Base-by-base conservation (phyloP, 441 rosid genomes). In the Daphne laureola region DNA sequence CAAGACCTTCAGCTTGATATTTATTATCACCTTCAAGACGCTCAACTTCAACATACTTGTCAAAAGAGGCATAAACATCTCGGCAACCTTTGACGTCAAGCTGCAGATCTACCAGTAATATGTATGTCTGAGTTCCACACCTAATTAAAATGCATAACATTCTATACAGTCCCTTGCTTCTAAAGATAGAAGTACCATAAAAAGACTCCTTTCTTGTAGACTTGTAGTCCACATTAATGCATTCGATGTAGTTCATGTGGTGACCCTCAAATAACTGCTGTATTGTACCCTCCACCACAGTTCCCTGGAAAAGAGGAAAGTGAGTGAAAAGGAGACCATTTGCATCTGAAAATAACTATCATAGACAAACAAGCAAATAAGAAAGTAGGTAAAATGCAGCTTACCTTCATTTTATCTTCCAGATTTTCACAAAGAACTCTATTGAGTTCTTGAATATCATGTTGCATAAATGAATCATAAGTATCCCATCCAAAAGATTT, bases 401-500 rank as follows among this genome's bases (percentile, higher is more conserved):
- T 48, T 73, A 79, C 84, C 85, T 78, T 85, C 85, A 84, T 84
- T 60, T 81, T 84, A 67, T 84, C 91, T 67, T 84, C 91, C 56
- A 84, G 87, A 63, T 84, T 84, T 69, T 84, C 87, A 42, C 76
- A 67, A 16, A 84, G 87, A 73, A 84, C 91, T 69, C 91, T 76
- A 53, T 84, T 81, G 64, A 84, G 87, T 72, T 84, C 91, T 78
- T 84, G 91, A 43, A 84, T 87, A 75, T 84, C 91, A 67, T 84
- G 91, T 71, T 84, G 91, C 87, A 84, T 70, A 66, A 84, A 84
- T 43, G 91, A 84, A 66, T 84, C 87, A 71, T 79, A 73, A 18
- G 91, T 73, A 61, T 84, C 91, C 91, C 91, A 84, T 55, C 91
- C 91, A 75, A 84, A 84, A 58, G 91, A 84, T 65, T 84, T 84